Conservation (phyloP, 208 protist species). For the Trypanosoma mega region DNA sequence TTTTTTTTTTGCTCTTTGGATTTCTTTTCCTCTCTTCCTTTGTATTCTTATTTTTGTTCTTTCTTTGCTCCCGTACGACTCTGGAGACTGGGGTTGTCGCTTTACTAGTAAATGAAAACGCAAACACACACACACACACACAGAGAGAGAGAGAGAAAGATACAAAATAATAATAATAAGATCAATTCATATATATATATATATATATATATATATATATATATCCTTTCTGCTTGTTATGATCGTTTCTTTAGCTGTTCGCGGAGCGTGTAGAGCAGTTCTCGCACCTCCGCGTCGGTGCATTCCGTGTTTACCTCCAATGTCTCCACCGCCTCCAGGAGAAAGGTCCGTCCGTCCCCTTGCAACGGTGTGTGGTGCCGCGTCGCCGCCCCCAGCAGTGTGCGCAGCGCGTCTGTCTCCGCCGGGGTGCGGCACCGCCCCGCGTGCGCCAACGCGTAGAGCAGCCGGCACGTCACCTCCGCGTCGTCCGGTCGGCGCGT, state of each 20-base stretch:
- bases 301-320: slow-evolving; percentile 12
- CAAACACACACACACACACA: too few relatives aligned
- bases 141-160: too few relatives aligned
- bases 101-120: too few relatives aligned
- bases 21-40: too few relatives aligned
- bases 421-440: slow-evolving; percentile 11
- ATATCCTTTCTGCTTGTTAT: too few relatives aligned
- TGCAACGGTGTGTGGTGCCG: not conserved
- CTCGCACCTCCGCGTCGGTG: slow-evolving; percentile 16
- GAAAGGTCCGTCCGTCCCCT: slow-evolving; percentile 18
- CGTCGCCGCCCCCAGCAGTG: slow-evolving; percentile 8
- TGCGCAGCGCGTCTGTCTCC: slow-evolving; percentile 7
- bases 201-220: too few relatives aligned
- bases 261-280: slow-evolving; percentile 9
- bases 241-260: slow-evolving; percentile 9
- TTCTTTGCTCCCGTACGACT: too few relatives aligned
- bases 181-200: too few relatives aligned
- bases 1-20: too few relatives aligned
- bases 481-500: slow-evolving; percentile 9
- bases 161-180: too few relatives aligned
- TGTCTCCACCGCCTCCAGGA: slow-evolving; percentile 19
- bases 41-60: too few relatives aligned
- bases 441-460: slow-evolving; percentile 21
- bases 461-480: slow-evolving; percentile 18
- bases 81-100: too few relatives aligned